phyloP scores from a whole-genome alignment of 805 yeast genomes.

The Yamadazyma sp. region DNA sequence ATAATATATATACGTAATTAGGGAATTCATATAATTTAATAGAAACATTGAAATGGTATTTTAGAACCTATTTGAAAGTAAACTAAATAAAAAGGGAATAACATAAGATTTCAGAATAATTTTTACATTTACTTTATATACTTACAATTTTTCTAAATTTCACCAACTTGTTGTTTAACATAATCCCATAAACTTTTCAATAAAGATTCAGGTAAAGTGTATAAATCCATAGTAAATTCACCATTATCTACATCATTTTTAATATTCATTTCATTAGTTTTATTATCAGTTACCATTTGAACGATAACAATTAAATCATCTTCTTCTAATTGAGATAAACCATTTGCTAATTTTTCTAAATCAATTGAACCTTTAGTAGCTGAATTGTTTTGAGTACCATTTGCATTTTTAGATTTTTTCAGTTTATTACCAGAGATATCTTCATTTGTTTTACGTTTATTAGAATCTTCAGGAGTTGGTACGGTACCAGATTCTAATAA shows the following conservation, averaged over 20 bases:
- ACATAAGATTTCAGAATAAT: too few species aligned
- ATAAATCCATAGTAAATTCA: slow-evolving; percentile 94
- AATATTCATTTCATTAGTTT: slow-evolving; percentile 91
- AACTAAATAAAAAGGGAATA: too few species aligned
- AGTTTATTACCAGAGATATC: slow-evolving; percentile 30
- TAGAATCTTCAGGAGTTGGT: slow-evolving; percentile 37
- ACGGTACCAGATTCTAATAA: slow-evolving; percentile 81
- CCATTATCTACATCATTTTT: slow-evolving; percentile 96
- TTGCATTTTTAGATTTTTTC: slow-evolving; percentile 49
- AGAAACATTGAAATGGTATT: too few species aligned
- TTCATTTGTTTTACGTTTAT: slow-evolving; percentile 22
- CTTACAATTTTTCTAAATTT: slow-evolving; percentile 13
- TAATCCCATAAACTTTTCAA: slow-evolving; percentile 93
- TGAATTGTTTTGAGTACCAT: slow-evolving; percentile 22
- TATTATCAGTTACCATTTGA: slow-evolving; percentile 95
- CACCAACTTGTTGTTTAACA: slow-evolving; percentile 65
- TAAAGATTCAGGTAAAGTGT: slow-evolving; percentile 86
- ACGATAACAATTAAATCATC: slow-evolving; percentile 93
- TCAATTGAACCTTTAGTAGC: slow-evolving; percentile 77
- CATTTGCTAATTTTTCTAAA: slow-evolving; percentile 85
- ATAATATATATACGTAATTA: not conserved
- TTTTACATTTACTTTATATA: too few species aligned
- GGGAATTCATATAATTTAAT: too few species aligned
- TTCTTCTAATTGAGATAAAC: slow-evolving; percentile 81
- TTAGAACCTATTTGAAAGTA: too few species aligned